Evolutionary conservation across 2,329 filamentous ascomycete genomes (phyloP).

Genomic region (Chaetothyriales sp.): DNA sequence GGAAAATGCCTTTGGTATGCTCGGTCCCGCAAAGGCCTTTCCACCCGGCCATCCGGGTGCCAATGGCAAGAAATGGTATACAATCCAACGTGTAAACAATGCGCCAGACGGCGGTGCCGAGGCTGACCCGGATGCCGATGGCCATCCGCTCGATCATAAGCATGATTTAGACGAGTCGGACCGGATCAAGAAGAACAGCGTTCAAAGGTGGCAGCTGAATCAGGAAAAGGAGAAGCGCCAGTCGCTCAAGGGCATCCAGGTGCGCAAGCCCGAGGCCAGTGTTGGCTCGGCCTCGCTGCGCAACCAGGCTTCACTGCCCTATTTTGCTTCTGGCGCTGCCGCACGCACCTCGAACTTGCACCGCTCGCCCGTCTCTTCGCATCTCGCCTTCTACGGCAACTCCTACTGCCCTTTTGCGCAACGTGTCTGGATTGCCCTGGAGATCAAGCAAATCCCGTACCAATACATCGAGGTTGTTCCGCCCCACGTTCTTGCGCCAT

Average conservation of each 20-base stretch:
- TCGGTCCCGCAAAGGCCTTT: constrained; percentile 28
- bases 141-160: constrained; percentile 54
- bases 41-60: constrained; percentile 35
- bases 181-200: constrained; percentile 67
- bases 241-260: not conserved
- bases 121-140: constrained; percentile 38
- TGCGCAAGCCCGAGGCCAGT: not conserved
- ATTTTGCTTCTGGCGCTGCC: not conserved
- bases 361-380: constrained; percentile 39
- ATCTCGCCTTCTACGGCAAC: constrained; percentile 63
- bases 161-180: constrained; percentile 62
- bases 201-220: constrained; percentile 52
- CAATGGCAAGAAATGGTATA: constrained; percentile 49
- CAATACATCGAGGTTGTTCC: constrained; percentile 63
- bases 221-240: constrained; percentile 44
- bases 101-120: constrained; percentile 3
- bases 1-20: constrained; percentile 28
- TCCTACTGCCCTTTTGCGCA: constrained; percentile 84
- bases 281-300: not conserved
- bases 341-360: constrained; percentile 4
- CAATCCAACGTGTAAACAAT: constrained; percentile 58
- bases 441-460: constrained; percentile 63
- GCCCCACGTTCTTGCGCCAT: not conserved
- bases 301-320: not conserved
- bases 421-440: constrained; percentile 77